Percentiles rank a stretch among this genome's conserved stretches.
Evolutionary conservation across 2,329 filamentous ascomycete genomes (phyloP).

Genomic region (Fusarium nelsonii): DNA sequence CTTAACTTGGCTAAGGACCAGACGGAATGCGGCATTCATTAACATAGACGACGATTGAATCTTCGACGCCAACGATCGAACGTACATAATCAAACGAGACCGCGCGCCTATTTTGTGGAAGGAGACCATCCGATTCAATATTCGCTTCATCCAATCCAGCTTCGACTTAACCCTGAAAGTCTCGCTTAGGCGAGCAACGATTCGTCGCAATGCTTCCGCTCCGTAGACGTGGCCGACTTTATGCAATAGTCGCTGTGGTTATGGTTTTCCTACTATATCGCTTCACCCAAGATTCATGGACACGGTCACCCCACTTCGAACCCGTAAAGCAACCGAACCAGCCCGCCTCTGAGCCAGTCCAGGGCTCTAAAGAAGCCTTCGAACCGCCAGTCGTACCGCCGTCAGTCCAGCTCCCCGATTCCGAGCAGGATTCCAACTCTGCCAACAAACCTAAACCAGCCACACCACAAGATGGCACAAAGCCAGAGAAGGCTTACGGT

Average conservation of each 20-base stretch:
- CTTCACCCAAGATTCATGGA: conserved; percentile 58
- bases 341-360: conserved; percentile 21
- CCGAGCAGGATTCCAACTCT: conserved; percentile 19
- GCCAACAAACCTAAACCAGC: conserved; percentile 26
- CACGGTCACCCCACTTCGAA: conserved; percentile 39
- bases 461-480: conserved; percentile 18
- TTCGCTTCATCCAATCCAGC: not conserved
- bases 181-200: conserved; percentile 47
- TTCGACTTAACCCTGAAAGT: conserved; percentile 28
- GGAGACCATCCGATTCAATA: not conserved
- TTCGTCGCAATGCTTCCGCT: conserved; percentile 59
- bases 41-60: conserved; percentile 24
- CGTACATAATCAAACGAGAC: not conserved
- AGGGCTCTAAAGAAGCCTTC: conserved; percentile 34
- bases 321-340: conserved; percentile 22
- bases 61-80: conserved; percentile 19
- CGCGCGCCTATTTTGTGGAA: not conserved
- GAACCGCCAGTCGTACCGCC: conserved; percentile 36
- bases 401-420: conserved; percentile 32
- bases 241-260: conserved; percentile 67
- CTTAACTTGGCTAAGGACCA: conserved; percentile 8
- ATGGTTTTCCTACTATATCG: conserved; percentile 68
- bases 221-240: conserved; percentile 72
- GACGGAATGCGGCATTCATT: conserved; percentile 30
- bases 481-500: conserved; percentile 1